phyloP scores from a whole-genome alignment of 2,329 filamentous ascomycete genomes.

The Aspergillus bombycis region DNA sequence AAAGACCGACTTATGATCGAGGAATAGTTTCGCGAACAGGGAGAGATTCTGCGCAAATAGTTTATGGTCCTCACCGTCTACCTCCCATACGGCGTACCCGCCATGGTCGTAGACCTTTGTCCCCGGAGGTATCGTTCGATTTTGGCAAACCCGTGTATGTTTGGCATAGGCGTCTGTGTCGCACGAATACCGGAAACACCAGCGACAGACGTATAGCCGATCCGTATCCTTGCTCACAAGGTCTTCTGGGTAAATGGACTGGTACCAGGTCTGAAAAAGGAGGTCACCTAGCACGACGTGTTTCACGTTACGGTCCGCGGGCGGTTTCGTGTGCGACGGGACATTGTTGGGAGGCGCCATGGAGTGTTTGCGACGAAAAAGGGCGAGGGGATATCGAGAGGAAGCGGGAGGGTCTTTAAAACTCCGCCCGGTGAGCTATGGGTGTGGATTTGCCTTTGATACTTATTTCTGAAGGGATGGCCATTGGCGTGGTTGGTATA shows the following conservation, averaged over 20 bases:
- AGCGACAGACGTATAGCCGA: slow-evolving; percentile 81
- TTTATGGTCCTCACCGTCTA: slow-evolving; percentile 86
- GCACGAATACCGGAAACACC: slow-evolving; percentile 88
- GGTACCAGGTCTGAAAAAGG: slow-evolving; percentile 88
- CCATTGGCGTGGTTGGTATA: slow-evolving; percentile 9
- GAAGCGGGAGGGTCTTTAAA: background rate
- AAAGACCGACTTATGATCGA: slow-evolving; percentile 97
- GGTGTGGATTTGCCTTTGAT: background rate
- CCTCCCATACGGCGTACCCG: slow-evolving; percentile 85
- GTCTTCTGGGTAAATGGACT: slow-evolving; percentile 82
- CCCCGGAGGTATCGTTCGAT: slow-evolving; percentile 63
- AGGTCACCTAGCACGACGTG: slow-evolving; percentile 84
- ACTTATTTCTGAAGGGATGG: slow-evolving; percentile 1
- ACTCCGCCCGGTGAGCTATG: slow-evolving; percentile 1
- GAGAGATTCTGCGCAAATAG: slow-evolving; percentile 95
- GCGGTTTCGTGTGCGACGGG: slow-evolving; percentile 32
- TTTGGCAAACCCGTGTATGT: slow-evolving; percentile 56
- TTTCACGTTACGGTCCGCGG: slow-evolving; percentile 74
- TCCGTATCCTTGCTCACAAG: slow-evolving; percentile 57
- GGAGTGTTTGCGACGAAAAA: slow-evolving; percentile 10
- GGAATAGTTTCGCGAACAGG: slow-evolving; percentile 94
- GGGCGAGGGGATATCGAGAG: background rate
- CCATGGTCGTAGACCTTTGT: slow-evolving; percentile 75
- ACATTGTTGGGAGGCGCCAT: slow-evolving; percentile 35
- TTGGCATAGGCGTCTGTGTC: slow-evolving; percentile 40